Base-by-base conservation (phyloP, 768 basidiomycete species). In the Russula vinacea region DNA sequence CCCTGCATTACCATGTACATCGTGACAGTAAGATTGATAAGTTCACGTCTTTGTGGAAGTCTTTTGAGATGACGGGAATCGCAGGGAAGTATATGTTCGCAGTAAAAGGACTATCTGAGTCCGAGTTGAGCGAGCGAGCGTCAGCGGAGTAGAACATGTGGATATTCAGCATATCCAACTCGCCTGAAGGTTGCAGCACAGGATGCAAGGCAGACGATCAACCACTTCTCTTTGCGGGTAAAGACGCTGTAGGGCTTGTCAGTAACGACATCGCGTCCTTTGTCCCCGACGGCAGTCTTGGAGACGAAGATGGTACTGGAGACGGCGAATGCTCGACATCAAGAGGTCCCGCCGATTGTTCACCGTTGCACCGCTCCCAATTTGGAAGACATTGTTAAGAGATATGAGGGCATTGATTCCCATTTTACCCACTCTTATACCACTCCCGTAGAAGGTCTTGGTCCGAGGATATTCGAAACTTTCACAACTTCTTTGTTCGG, bases 31-130 rank as follows among this genome's bases (percentile, higher is more conserved):
- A 94, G 72, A 71, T 92, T 92, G 45, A 93, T 91, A 9, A 85
- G 77, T 68, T 90, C 88, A 80, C 80, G 0, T 86, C 83, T 61
- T 84, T 83, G 69, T 85, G 71, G 70, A 94, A 90, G 4, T 76
- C 86, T n/a, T 65, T 65, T 0, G 86, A 79, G 26, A 94, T 75
- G 0, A 81, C 78, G 1, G 91, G 92, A 45, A 94, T 87, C 16
- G 86, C 89, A 7, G 90, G 90, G 52, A 90, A 83, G 71, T 91
- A 92, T 62, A 92, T 87, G 62, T 86, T 90, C 3, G 88, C 80
- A 1, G 89, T 88, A 11, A 91, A 75, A 0, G 88, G 88, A 69
- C 86, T 88, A n/a, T 33, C 5, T 13, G 7, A 3, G 24, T 33
- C 5, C 17, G 7, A 3, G 37, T 42, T 35, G 8, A 0, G 35